Evolutionary conservation across 495 filamentous ascomycete genomes (phyloP).

Genomic region (Annulohypoxylon stygium): DNA sequence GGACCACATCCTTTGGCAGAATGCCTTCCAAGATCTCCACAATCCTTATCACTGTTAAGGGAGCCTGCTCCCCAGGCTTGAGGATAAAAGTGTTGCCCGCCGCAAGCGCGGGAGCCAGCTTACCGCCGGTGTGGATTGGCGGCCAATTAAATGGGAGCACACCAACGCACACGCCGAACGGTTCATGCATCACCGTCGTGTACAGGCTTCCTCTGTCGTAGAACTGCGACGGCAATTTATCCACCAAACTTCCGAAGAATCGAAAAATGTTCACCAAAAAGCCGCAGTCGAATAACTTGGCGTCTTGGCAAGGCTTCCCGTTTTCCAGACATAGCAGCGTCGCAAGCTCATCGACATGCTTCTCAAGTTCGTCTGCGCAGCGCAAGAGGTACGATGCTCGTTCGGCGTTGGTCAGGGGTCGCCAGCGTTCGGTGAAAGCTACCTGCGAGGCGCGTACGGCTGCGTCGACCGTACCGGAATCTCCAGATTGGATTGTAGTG

Average conservation of each 20-base stretch:
- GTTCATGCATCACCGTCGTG: constrained; percentile 21
- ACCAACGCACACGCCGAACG: constrained; percentile 27
- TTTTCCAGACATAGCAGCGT: constrained; percentile 23
- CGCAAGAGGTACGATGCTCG: constrained; percentile 22
- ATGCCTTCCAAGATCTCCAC: constrained; percentile 26
- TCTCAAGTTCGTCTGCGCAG: constrained; percentile 29
- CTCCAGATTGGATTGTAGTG: constrained; percentile 27
- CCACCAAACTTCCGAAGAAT: constrained; percentile 13
- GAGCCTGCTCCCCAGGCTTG: constrained; percentile 85
- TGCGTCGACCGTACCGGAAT: constrained; percentile 21
- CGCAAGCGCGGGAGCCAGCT: constrained; percentile 61
- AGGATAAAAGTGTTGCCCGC: constrained; percentile 64
- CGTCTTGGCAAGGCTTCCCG: constrained; percentile 19
- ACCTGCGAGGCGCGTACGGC: constrained; percentile 28
- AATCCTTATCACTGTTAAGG: constrained; percentile 57
- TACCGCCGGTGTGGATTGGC: constrained; percentile 42
- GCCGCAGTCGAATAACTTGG: constrained; percentile 25
- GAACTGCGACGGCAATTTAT: constrained; percentile 25
- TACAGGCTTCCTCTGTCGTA: constrained; percentile 27
- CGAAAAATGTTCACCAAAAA: constrained; percentile 11
- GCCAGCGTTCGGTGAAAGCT: constrained; percentile 23
- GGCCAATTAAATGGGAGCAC: constrained; percentile 30
- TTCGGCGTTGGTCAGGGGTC: constrained; percentile 20
- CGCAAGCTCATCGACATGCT: constrained; percentile 22
- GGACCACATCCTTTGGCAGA: constrained; percentile 24